Percentiles rank a stretch among this genome's conserved stretches.
These are phyloP conservation scores for Acanthamoeba royreba DNA, from an alignment of 208 protist species.

Conservation along the genomic window DNA sequence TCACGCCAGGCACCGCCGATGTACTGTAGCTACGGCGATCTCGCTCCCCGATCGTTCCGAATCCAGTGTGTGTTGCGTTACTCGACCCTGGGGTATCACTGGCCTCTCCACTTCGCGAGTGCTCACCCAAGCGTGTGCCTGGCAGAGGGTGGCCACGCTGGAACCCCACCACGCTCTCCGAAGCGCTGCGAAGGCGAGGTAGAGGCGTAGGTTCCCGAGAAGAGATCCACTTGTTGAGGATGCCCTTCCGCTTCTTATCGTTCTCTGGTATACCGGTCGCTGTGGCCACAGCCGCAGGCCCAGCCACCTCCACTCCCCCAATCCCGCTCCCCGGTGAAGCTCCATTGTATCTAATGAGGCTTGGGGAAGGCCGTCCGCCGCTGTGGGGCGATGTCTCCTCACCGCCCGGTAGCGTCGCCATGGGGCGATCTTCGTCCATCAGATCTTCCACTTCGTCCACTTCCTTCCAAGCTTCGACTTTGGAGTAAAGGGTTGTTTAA, in stretches of 20 bases:
- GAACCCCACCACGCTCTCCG: not conserved
- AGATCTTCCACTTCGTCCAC: too few relatives aligned
- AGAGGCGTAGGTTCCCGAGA: not conserved
- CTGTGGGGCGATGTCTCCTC: too few relatives aligned
- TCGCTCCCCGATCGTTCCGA: not conserved
- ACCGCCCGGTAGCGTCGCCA: too few relatives aligned
- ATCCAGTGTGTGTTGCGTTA: not conserved
- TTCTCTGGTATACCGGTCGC: not conserved
- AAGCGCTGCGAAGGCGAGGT: not conserved
- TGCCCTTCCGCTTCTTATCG: not conserved
- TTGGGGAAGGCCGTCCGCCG: too few relatives aligned
- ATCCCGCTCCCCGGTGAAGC: not conserved
- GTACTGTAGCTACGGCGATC: not conserved
- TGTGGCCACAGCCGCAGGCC: too few relatives aligned
- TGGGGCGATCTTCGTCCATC: too few relatives aligned
- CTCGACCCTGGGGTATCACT: not conserved
- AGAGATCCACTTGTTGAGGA: conserved; percentile 28
- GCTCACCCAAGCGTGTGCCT: not conserved
- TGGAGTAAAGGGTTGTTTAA: too few relatives aligned
- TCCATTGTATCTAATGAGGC: too few relatives aligned
- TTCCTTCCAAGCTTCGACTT: too few relatives aligned
- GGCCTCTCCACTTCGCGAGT: not conserved
- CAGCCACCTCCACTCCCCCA: too few relatives aligned
- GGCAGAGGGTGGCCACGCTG: not conserved
- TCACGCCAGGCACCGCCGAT: not conserved